Base-by-base conservation (phyloP, 176 grass and related monocot genomes). In the Pontederia crassipes region DNA sequence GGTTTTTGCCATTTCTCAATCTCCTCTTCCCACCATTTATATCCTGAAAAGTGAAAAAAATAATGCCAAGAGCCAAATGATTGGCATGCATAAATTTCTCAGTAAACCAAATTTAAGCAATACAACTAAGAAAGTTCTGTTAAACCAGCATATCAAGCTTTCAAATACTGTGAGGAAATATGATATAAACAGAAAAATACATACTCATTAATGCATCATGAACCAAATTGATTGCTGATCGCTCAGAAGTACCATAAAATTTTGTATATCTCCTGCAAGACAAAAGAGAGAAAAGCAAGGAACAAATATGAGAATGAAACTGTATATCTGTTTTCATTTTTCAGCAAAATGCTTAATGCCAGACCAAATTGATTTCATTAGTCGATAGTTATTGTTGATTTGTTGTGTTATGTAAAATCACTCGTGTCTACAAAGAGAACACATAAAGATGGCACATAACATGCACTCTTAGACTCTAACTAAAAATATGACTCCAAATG, bases 171-270 rank as follows among this genome's bases (percentile, higher is more conserved):
- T 14, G 14, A 59, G 9, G 1, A 3, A 24, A 35, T 45, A 28
- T n/a, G 45, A 46, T 46, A 9, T 64, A 49, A 5, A 20, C 1
- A 8, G 18, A 48, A 18, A 17, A 24, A 48, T 71, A 82, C 91
- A 75, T 96, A 96, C 91, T 87, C 69, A 74, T 96, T 58, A 96
- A 90, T 12, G 91, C 75, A 69, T 90, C 91, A 75, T 96, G 80
- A 26, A 80, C 91, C 58, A 96, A 82, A 58, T 96, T 82, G 64
- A 87, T 17, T 56, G 91, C 83, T 47, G 91, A 90, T 75, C 80
- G 89, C 69, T 88, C 83, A 3, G 80, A 95, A 28, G 83, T 84
- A 61, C 90, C 90, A 76, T 95, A 90, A 72, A 96, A 96, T 57
- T 87, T 96, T 35, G 91, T 90, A 58, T 90, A 96, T 73, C 91